Percentiles rank a stretch among this genome's conserved stretches.
phyloP scores from a whole-genome alignment of 2,329 filamentous ascomycete species.

The Aspergillus sp. region DNA sequence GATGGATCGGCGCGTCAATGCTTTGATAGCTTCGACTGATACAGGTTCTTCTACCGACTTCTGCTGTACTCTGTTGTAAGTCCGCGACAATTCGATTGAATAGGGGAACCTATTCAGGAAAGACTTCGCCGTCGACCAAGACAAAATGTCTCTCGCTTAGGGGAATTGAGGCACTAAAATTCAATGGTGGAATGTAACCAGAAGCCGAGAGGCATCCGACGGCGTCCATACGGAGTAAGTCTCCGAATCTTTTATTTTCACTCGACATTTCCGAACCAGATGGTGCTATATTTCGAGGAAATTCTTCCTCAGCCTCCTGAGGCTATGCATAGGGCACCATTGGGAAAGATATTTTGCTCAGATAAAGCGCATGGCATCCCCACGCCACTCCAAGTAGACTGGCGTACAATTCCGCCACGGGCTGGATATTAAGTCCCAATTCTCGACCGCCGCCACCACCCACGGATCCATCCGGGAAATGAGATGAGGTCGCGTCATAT shows the following conservation, averaged over 20 bases:
- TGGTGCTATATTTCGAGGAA: no score
- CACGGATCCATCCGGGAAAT: not conserved
- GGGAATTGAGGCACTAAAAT: not conserved
- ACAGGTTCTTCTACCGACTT: not conserved
- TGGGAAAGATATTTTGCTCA: no score
- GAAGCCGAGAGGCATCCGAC: not conserved
- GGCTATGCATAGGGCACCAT: no score
- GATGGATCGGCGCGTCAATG: conserved; percentile 7
- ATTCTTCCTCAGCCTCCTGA: not conserved
- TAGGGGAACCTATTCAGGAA: not conserved
- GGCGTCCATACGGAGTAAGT: no score
- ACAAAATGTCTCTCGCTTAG: conserved; percentile 3
- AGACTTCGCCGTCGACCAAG: not conserved
- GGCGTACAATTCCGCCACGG: not conserved
- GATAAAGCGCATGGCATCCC: not conserved
- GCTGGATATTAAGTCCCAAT: not conserved
- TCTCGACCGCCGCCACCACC: not conserved
- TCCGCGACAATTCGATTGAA: not conserved
- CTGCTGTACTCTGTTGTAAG: no score
- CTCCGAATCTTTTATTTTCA: no score
- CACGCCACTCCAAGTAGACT: not conserved
- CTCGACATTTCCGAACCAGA: no score
- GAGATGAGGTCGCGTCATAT: not conserved
- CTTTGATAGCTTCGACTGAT: not conserved
- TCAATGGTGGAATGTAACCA: not conserved